These are phyloP conservation scores for Trichoderma asperelloides DNA, from an alignment of 495 filamentous ascomycete species.

Conservation along the genomic window DNA sequence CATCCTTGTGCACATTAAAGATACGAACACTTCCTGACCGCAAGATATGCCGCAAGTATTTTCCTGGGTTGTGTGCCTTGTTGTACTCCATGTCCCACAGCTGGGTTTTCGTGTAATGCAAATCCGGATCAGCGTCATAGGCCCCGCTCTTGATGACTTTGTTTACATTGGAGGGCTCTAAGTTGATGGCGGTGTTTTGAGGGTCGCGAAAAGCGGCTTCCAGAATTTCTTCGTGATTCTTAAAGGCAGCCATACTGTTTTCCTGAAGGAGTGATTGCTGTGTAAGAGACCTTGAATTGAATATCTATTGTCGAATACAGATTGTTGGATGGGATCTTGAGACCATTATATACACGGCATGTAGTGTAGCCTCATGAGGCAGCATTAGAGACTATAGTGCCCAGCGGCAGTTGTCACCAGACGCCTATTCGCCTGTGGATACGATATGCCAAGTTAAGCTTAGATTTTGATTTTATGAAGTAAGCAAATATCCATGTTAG, in stretches of 20 bases:
- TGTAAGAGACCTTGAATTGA: neutral
- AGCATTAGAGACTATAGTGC: too few species aligned
- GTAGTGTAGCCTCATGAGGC: too few species aligned
- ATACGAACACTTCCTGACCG: slow-evolving; percentile 3
- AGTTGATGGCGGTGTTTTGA: slow-evolving; percentile 27
- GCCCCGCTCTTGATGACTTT: slow-evolving; percentile 6
- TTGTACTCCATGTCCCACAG: slow-evolving; percentile 9
- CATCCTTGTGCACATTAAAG: slow-evolving; percentile 1
- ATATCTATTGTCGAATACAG: neutral
- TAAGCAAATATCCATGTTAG: neutral
- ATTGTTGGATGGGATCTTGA: neutral
- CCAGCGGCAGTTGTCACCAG: too few species aligned
- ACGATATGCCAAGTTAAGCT: neutral
- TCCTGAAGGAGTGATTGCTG: neutral
- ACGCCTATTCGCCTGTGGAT: too few species aligned
- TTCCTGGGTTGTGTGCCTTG: slow-evolving; percentile 1
- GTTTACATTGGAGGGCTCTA: slow-evolving; percentile 9
- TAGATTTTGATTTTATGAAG: neutral
- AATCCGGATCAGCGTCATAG: neutral
- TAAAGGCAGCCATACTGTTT: neutral
- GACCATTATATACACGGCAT: neutral
- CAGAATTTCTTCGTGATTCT: slow-evolving; percentile 3
- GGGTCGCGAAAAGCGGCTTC: slow-evolving; percentile 22
- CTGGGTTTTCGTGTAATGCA: slow-evolving; percentile 1
- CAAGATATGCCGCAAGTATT: slow-evolving; percentile 1